These are phyloP conservation scores for Eimeria falciformis DNA, from an alignment of 169 alveolate species.

Conservation along the genomic window DNA sequence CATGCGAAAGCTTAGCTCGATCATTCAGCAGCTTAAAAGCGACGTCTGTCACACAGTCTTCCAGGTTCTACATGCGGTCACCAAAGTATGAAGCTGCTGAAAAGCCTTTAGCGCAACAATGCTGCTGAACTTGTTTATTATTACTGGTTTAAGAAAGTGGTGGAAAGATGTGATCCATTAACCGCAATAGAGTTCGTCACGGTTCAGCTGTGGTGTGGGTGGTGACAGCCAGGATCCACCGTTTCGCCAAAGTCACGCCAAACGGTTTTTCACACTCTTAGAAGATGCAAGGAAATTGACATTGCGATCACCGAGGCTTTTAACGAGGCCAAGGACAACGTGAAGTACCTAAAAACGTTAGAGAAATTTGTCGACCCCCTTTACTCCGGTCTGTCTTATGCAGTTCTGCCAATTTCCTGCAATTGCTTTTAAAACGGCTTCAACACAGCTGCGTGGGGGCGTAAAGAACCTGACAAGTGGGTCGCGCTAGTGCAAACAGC, in stretches of 20 bases:
- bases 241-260: slow-evolving; percentile 76
- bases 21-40: slow-evolving; percentile 92
- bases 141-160: no score
- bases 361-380: slow-evolving; percentile 97
- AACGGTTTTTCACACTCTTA: slow-evolving; percentile 70
- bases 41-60: slow-evolving; percentile 90
- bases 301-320: slow-evolving; percentile 94
- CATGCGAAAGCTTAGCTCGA: slow-evolving; percentile 92
- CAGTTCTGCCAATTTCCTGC: neutral
- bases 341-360: slow-evolving; percentile 95
- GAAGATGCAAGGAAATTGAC: slow-evolving; percentile 94
- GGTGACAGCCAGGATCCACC: slow-evolving; percentile 1
- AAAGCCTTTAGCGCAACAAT: no score
- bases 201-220: no score
- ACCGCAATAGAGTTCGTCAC: no score
- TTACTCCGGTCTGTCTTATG: slow-evolving; percentile 90
- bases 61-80: slow-evolving; percentile 83
- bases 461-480: no score
- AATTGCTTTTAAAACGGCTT: neutral
- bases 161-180: no score
- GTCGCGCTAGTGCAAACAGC: no score
- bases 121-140: no score
- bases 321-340: slow-evolving; percentile 98
- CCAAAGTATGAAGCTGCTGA: no score
- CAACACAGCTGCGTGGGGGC: no score